Evolutionary conservation across 2,329 filamentous ascomycete genomes (phyloP), one percentile per base, ranked within the genome.

Genomic region (Cytospora leucostoma): DNA sequence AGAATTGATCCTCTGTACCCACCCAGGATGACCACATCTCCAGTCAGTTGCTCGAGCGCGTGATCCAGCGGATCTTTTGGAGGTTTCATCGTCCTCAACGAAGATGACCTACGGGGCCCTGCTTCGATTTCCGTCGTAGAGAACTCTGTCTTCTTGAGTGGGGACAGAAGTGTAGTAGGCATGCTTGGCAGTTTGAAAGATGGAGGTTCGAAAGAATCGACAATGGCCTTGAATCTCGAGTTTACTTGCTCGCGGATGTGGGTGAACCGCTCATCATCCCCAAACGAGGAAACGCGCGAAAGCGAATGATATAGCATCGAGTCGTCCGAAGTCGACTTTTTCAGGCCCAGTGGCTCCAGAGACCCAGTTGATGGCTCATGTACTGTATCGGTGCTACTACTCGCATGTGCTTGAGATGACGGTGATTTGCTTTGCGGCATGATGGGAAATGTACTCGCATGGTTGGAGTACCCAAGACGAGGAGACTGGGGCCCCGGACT

Each of bases 1-100:
- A 98, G 76, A n/a, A 97, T 83, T 0, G 93, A 97, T 4, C 94
- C 94, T 67, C 94, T 84, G 72, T 97, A 97, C 15, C 94, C 94
- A 21, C 94, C 94, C 72, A 98, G 83, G 35, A 97, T 82, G 8
- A 98, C 92, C 8, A 98, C 74, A 71, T 98, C 94, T 0, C 94
- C 93, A 0, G 87, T 91, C 27, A 97, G 78, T 6, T 86, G 79
- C 54, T 89, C 86, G 54, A 96, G 72, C 71, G 80, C 78, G 17
- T 74, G 80, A 70, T 88, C 82, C 66, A 86, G 73, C 70, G 76
- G 67, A 21, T 73, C 70, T 40, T 67, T 65, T 34, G 65, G 61
- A 33, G 67, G 67, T 33, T 63, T 65, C 70, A 62, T 56, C 68
- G 66, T 67, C 69, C 68, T 67, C 56, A 62, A 60, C 40, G 61